phyloP scores from a whole-genome alignment of 2,329 filamentous ascomycete genomes.

The Penicillium sp. region DNA sequence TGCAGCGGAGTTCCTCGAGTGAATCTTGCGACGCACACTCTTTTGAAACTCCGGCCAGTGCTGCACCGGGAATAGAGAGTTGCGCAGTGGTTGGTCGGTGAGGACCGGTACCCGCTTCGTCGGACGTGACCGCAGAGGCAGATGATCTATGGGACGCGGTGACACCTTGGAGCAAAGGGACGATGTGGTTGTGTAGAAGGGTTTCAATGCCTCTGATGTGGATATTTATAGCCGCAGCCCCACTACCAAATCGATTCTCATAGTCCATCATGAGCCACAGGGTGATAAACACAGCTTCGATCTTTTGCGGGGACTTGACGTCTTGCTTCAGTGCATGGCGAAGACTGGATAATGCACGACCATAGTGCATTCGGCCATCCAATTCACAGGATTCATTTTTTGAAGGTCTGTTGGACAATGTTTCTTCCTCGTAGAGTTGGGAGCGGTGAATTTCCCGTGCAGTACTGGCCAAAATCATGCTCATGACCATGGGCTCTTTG shows the following conservation, averaged over 20 bases:
- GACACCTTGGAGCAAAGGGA: slow-evolving; percentile 19
- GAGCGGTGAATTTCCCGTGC: slow-evolving; percentile 24
- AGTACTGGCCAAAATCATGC: slow-evolving; percentile 28
- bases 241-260: slow-evolving; percentile 27
- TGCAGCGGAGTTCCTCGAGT: slow-evolving; percentile 15
- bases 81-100: background rate
- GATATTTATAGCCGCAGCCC: slow-evolving; percentile 24
- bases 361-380: slow-evolving; percentile 25
- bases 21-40: background rate
- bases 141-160: background rate
- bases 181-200: slow-evolving; percentile 24
- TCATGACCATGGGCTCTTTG: slow-evolving; percentile 30
- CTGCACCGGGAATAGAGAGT: background rate
- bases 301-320: slow-evolving; percentile 21
- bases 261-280: slow-evolving; percentile 32
- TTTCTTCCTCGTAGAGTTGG: slow-evolving; percentile 17
- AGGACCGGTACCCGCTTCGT: background rate
- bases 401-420: background rate
- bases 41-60: background rate
- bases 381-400: slow-evolving; percentile 15
- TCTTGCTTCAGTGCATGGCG: slow-evolving; percentile 24
- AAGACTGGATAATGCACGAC: slow-evolving; percentile 24
- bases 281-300: slow-evolving; percentile 30
- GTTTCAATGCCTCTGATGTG: slow-evolving; percentile 25
- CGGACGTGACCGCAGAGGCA: background rate